Evolutionary conservation across 2,329 filamentous ascomycete genomes (phyloP).

Genomic region (Stemphylium beticola): DNA sequence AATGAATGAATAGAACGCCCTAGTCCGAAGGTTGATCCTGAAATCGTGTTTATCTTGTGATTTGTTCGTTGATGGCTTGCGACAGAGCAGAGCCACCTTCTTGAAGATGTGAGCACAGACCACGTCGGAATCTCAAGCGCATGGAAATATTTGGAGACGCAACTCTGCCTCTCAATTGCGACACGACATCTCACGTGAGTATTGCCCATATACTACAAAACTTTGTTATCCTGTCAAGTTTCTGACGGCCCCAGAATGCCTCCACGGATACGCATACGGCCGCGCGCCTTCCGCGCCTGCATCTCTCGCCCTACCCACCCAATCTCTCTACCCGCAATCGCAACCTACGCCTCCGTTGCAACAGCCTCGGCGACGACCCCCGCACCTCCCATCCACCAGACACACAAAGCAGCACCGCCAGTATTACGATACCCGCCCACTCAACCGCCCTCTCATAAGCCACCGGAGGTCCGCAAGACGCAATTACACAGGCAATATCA

Average conservation of each 20-base stretch:
- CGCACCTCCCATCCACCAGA: constrained; percentile 59
- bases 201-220: background rate
- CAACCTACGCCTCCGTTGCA: constrained; percentile 58
- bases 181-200: constrained; percentile 36
- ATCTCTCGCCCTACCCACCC: constrained; percentile 30
- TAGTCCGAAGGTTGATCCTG: background rate
- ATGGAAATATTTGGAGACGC: constrained; percentile 38
- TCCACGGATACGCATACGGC: constrained; percentile 46
- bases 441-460: constrained; percentile 87
- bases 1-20: background rate
- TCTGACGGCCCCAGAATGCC: constrained; percentile 39
- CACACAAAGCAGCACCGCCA: constrained; percentile 51
- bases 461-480: constrained; percentile 84
- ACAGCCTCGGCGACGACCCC: constrained; percentile 59
- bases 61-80: constrained; percentile 10
- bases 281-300: constrained; percentile 38
- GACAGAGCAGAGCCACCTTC: constrained; percentile 14
- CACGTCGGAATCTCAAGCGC: constrained; percentile 24
- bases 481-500: constrained; percentile 88
- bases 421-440: constrained; percentile 64
- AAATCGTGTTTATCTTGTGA: background rate
- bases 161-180: constrained; percentile 31
- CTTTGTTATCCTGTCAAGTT: background rate
- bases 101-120: constrained; percentile 30
- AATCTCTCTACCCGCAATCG: constrained; percentile 40